Conservation (phyloP, 768 basidiomycete species). For the Tubosaeta sp. region DNA sequence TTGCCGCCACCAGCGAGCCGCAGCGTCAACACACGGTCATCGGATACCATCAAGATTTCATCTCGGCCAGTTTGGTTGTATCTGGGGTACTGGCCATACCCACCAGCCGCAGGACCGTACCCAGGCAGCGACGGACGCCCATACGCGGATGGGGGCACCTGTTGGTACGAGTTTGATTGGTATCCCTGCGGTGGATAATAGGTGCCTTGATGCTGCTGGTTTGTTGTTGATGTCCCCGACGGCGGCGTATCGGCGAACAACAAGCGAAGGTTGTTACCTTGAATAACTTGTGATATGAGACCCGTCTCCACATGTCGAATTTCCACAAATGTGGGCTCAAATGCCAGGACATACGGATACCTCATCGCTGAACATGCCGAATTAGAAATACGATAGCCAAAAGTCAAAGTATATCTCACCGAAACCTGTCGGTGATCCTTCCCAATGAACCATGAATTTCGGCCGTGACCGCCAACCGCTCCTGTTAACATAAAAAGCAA, state of each 20-base stretch:
- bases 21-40: conserved; percentile 77
- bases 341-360: conserved; percentile 94
- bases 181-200: conserved; percentile 31
- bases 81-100: conserved; percentile 42
- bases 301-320: conserved; percentile 95
- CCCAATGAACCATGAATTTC: conserved; percentile 96
- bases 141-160: conserved; percentile 22
- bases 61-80: conserved; percentile 58
- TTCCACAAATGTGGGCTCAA: conserved; percentile 95
- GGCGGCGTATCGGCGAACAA: conserved; percentile 94
- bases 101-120: conserved; percentile 22
- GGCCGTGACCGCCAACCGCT: conserved; percentile 87
- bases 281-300: conserved; percentile 88
- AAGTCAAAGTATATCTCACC: conserved; percentile 45
- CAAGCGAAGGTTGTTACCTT: conserved; percentile 84
- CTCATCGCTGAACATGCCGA: conserved; percentile 63
- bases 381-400: conserved; percentile 4
- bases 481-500: conserved; percentile 98
- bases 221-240: conserved; percentile 64
- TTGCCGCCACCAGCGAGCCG: conserved; percentile 40
- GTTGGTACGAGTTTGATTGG: conserved; percentile 30
- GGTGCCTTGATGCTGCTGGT: conserved; percentile 30
- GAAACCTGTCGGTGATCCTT: conserved; percentile 89
- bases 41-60: conserved; percentile 87
- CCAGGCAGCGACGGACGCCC: conserved; percentile 25